Conservation (phyloP, 1,139 yeast genomes). For the Kodamaea arcana region DNA sequence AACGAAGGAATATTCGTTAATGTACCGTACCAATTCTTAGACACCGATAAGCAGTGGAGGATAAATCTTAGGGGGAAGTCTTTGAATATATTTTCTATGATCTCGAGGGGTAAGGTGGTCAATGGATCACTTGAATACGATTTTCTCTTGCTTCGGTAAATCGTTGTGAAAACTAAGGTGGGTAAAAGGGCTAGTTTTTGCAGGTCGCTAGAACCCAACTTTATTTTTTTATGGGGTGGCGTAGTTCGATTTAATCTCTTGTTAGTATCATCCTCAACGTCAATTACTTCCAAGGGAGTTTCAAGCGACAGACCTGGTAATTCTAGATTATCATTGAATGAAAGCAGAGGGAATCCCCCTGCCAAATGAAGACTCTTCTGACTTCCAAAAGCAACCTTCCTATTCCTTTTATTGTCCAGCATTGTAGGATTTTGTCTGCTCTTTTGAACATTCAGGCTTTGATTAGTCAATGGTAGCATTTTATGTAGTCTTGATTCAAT, state of each 20-base stretch:
- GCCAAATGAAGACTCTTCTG: background rate
- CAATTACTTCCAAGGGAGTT: background rate
- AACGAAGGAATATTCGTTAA: slow-evolving; percentile 25
- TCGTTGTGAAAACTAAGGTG: no score
- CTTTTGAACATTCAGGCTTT: background rate
- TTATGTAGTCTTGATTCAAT: slow-evolving; percentile 7
- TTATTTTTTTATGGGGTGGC: no score
- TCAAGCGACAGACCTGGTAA: background rate
- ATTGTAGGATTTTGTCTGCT: background rate
- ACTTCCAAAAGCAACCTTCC: no score
- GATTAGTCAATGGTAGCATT: slow-evolving; percentile 12
- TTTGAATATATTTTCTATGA: slow-evolving; percentile 25
- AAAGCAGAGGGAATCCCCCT: background rate
- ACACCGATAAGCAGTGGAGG: slow-evolving; percentile 29
- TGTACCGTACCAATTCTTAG: slow-evolving; percentile 28
- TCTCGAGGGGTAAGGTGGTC: slow-evolving; percentile 25
- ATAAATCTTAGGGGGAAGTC: slow-evolving; percentile 18
- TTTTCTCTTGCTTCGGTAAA: background rate
- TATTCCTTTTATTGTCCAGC: background rate
- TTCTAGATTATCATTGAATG: background rate
- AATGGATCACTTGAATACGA: slow-evolving; percentile 26
- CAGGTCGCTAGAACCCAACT: no score
- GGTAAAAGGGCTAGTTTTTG: background rate
- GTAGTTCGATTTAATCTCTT: background rate
- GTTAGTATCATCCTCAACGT: background rate